Base-by-base conservation (phyloP, 2,329 filamentous ascomycete species). In the Chaetomium strumarium region DNA sequence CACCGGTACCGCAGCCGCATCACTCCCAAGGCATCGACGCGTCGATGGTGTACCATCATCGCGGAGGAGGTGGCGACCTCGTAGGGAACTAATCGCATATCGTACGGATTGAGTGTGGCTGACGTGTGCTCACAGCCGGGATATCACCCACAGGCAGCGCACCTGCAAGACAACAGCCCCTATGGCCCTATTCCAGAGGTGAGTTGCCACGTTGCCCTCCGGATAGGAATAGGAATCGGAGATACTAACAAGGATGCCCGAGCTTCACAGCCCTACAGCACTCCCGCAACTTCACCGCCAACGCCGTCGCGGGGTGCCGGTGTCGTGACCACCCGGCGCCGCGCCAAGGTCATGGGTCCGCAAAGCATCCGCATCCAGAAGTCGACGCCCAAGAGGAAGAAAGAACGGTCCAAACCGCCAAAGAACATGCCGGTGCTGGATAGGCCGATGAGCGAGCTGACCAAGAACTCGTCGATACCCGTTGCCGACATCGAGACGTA, bases 401-500 rank as follows among this genome's bases (percentile, higher is more conserved):
- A 70, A 45, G 72, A 72, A 31, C 67, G 69, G 50, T 62, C 69
- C 54, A 73, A 75, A 56, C 63, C 69, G 31, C 64, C 68, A 48
- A 73, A 72, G 62, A 74, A 72, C 56, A 70, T 75, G 17, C 77
- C 79, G 2, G 78, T 77, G 56, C 71, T 92, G 34, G 78, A 78
- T 3, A 78, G 77, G 49, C 86, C 89, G 0, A 73, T 95, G 51
- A 91, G 86, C 63, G 76, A 84, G 56, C 67, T 92, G 58, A 88
- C 86, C 5, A 80, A 85, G 49, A 75, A 80, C 56, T 75, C 75
- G 16, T 66, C 77, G 50, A 76, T 90, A 37, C 78, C 81, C 0
- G 75, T 95, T 45, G 80, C 80, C 46, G 85, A 97, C 67, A 96
- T 96, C 72, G 81, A 85, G 48, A 75, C 76, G 24, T 95, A 87